A percentile compares a stretch with the other conserved stretches of the same genome.
Evolutionary conservation across 495 filamentous ascomycete genomes (phyloP).

Genomic region (Friedmanniomyces simplex): DNA sequence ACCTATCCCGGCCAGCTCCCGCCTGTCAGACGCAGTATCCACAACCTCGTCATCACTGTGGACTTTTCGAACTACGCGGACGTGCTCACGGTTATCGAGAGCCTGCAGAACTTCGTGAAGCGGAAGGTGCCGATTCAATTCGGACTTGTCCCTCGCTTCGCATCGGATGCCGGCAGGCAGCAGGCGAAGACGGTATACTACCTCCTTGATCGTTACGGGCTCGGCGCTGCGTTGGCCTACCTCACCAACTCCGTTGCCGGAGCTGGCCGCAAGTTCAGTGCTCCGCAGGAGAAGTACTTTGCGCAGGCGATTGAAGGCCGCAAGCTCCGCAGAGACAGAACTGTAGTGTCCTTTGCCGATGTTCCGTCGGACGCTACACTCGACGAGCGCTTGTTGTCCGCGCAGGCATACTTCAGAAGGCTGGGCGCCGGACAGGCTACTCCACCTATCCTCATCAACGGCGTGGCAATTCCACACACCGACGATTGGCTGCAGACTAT

Average conservation of each 20-base stretch:
- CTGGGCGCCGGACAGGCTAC: slow-evolving; percentile 49
- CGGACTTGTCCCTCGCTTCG: slow-evolving; percentile 63
- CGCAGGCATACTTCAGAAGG: slow-evolving; percentile 57
- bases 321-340: slow-evolving; percentile 41
- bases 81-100: slow-evolving; percentile 53
- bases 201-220: slow-evolving; percentile 69
- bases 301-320: slow-evolving; percentile 49
- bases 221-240: slow-evolving; percentile 58
- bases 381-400: slow-evolving; percentile 42
- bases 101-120: slow-evolving; percentile 65
- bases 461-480: slow-evolving; percentile 58
- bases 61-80: slow-evolving; percentile 67
- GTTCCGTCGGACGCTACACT: slow-evolving; percentile 50
- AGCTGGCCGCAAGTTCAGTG: slow-evolving; percentile 10
- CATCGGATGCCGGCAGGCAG: slow-evolving; percentile 47
- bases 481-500: slow-evolving; percentile 74
- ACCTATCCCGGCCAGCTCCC: slow-evolving; percentile 79
- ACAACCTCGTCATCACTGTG: slow-evolving; percentile 74
- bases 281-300: slow-evolving; percentile 39
- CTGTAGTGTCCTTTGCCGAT: slow-evolving; percentile 48
- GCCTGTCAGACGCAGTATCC: slow-evolving; percentile 68
- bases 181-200: slow-evolving; percentile 80
- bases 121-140: slow-evolving; percentile 74
- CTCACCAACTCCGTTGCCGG: slow-evolving; percentile 36
- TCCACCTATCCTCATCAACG: slow-evolving; percentile 68